A percentile compares a stretch with the other conserved stretches of the same genome.
Evolutionary conservation across 352 stramenopile genomes (phyloP).

Genomic region (Globisporangium spinosum): DNA sequence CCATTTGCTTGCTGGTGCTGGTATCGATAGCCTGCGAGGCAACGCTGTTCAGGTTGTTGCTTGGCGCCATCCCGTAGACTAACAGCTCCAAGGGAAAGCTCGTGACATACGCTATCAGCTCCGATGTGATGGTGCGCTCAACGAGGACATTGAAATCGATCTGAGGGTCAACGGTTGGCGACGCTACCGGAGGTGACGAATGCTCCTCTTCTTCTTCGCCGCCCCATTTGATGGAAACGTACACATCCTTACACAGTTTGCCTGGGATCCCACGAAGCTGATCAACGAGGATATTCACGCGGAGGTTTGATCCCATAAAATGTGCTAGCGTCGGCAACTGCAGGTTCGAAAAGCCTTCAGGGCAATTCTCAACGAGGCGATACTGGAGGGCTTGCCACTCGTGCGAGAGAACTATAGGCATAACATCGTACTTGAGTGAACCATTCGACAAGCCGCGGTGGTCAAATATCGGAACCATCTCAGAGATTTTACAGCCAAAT

Average conservation of each 20-base stretch:
- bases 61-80: slow-evolving; percentile 71
- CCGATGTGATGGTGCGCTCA: slow-evolving; percentile 47
- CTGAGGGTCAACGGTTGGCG: slow-evolving; percentile 53
- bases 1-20: slow-evolving; percentile 15
- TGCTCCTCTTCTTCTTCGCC: slow-evolving; percentile 28
- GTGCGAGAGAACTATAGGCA: slow-evolving; percentile 58
- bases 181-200: slow-evolving; percentile 38
- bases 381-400: slow-evolving; percentile 75
- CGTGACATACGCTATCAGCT: slow-evolving; percentile 41
- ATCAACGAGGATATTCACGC: slow-evolving; percentile 49
- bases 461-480: slow-evolving; percentile 60
- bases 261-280: slow-evolving; percentile 57
- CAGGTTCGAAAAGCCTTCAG: slow-evolving; percentile 33
- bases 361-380: slow-evolving; percentile 52
- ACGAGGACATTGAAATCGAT: slow-evolving; percentile 58
- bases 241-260: slow-evolving; percentile 68
- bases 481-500: slow-evolving; percentile 59
- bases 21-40: slow-evolving; percentile 43
- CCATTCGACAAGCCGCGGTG: slow-evolving; percentile 35
- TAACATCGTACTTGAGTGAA: slow-evolving; percentile 53
- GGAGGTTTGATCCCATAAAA: slow-evolving; percentile 54
- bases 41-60: slow-evolving; percentile 73
- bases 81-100: slow-evolving; percentile 50
- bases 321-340: slow-evolving; percentile 38
- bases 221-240: slow-evolving; percentile 54